A percentile compares a stretch with the other conserved stretches of the same genome.
phyloP scores from a whole-genome alignment of 73 alveolate species.

The Paramecium primaurelia region DNA sequence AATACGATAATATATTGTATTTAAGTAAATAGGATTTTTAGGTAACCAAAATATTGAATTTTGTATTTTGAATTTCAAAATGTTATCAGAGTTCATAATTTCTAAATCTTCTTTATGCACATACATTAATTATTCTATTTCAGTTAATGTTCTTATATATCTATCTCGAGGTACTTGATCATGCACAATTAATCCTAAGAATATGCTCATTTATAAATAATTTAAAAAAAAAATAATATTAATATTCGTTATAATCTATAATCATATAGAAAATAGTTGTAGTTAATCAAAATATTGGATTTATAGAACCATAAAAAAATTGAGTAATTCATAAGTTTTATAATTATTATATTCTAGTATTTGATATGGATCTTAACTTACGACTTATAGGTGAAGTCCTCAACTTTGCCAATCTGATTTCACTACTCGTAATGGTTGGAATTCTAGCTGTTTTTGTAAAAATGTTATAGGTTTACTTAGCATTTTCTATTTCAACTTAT shows the following conservation, averaged over 20 bases:
- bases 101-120: background rate
- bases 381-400: background rate
- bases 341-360: background rate
- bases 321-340: background rate
- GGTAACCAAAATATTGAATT: conserved; percentile 22
- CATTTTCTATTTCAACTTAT: background rate
- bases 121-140: background rate
- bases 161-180: background rate
- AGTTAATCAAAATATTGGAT: background rate
- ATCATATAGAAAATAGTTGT: no score
- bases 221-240: background rate
- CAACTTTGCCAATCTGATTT: background rate
- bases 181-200: background rate
- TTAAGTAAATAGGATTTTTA: background rate
- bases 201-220: background rate
- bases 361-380: background rate
- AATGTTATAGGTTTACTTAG: background rate
- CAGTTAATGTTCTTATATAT: background rate
- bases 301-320: background rate
- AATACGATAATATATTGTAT: background rate
- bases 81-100: background rate
- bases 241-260: background rate
- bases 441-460: conserved; percentile 8
- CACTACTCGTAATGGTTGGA: background rate
- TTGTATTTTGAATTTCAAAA: conserved; percentile 15